Evolutionary conservation across 2,329 filamentous ascomycete species (phyloP).

Genomic region (Knoxdaviesia capensis): DNA sequence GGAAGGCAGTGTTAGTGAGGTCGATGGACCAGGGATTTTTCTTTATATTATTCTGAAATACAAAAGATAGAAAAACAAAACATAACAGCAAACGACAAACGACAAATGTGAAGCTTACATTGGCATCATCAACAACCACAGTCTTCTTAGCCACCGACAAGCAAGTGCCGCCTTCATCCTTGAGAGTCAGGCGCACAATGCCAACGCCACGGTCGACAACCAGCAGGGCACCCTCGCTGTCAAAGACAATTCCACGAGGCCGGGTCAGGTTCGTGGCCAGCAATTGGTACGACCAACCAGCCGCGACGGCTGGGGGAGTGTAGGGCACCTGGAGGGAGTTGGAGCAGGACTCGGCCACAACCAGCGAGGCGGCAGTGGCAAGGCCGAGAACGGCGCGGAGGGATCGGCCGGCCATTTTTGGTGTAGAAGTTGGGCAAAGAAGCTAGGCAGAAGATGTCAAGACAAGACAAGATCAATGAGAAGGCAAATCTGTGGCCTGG

Average conservation of each 20-base stretch:
- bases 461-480: neutral
- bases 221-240: slow-evolving; percentile 22
- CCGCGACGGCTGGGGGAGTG: slow-evolving; percentile 16
- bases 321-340: slow-evolving; percentile 13
- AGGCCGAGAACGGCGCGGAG: neutral
- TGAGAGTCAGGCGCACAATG: slow-evolving; percentile 18
- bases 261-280: slow-evolving; percentile 18
- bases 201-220: slow-evolving; percentile 22
- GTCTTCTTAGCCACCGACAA: slow-evolving; percentile 15
- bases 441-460: neutral
- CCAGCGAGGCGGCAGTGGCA: slow-evolving; percentile 1
- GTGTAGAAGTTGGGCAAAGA: too few species aligned
- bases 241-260: slow-evolving; percentile 25
- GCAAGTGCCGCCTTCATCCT: slow-evolving; percentile 21
- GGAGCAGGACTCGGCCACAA: slow-evolving; percentile 10
- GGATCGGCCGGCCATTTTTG: neutral
- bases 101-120: slow-evolving; percentile 10
- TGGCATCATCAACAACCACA: slow-evolving; percentile 14
- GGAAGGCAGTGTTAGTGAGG: slow-evolving; percentile 1
- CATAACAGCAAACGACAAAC: neutral
- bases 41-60: too few species aligned
- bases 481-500: too few species aligned
- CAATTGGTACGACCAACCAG: slow-evolving; percentile 23
- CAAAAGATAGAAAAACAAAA: neutral
- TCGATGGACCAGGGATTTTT: neutral